These are phyloP conservation scores for Taiozyma sp. DNA, from an alignment of 1,139 yeast species.

Conservation along the genomic window DNA sequence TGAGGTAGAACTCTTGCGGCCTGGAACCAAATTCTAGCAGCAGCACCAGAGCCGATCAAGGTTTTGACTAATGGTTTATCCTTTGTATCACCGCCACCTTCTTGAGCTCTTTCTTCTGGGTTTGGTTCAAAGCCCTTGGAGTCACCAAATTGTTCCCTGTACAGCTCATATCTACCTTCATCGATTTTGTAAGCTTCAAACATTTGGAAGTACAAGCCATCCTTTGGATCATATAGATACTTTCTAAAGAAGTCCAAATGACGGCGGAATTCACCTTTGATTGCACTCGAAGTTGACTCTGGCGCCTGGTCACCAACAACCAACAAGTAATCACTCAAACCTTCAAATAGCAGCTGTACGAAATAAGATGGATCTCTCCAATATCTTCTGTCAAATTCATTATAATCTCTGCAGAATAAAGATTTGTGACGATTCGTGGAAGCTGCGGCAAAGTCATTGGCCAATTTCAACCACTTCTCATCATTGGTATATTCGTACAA, in stretches of 20 bases:
- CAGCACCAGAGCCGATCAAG: slow-evolving; percentile 61
- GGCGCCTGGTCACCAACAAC: slow-evolving; percentile 46
- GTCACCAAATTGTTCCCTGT: slow-evolving; percentile 52
- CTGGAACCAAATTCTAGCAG: slow-evolving; percentile 67
- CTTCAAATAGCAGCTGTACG: slow-evolving; percentile 62
- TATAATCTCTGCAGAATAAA: slow-evolving; percentile 63
- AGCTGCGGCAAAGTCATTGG: slow-evolving; percentile 57
- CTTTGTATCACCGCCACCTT: slow-evolving; percentile 34
- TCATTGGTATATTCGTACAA: slow-evolving; percentile 51
- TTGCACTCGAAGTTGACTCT: slow-evolving; percentile 23
- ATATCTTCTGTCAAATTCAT: slow-evolving; percentile 46
- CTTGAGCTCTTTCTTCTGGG: slow-evolving; percentile 42
- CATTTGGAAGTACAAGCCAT: slow-evolving; percentile 58
- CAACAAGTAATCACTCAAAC: slow-evolving; percentile 61
- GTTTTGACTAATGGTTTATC: slow-evolving; percentile 45
- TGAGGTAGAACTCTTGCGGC: slow-evolving; percentile 54
- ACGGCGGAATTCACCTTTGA: slow-evolving; percentile 42
- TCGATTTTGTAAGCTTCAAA: slow-evolving; percentile 59
- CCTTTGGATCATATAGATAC: slow-evolving; percentile 53
- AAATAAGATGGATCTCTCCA: slow-evolving; percentile 67
- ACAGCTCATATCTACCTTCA: slow-evolving; percentile 45
- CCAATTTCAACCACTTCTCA: slow-evolving; percentile 49
- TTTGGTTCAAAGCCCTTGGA: slow-evolving; percentile 48
- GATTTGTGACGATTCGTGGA: slow-evolving; percentile 52
- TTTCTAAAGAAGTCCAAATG: slow-evolving; percentile 52